A percentile compares a stretch with the other conserved stretches of the same genome.
Evolutionary conservation across 208 protist species (phyloP).

Genomic region (Trypanosoma congolense): DNA sequence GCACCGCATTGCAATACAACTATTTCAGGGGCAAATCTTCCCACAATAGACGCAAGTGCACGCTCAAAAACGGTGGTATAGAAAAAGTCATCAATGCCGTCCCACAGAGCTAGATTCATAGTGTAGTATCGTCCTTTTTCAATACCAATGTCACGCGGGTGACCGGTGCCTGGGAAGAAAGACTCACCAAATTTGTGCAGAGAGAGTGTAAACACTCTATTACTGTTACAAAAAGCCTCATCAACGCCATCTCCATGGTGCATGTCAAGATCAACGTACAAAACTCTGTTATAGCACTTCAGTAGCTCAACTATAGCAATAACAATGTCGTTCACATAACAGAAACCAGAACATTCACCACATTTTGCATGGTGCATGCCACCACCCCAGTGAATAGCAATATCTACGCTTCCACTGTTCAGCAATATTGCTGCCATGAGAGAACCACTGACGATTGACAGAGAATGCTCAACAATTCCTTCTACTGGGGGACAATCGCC

Average conservation of each 20-base stretch:
- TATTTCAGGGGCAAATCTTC: constrained; percentile 81
- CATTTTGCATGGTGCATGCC: constrained; percentile 98
- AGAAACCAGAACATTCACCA: constrained; percentile 98
- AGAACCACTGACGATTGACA: constrained; percentile 78
- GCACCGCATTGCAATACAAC: constrained; percentile 99
- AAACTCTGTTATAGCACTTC: constrained; percentile 94
- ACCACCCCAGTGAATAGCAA: constrained; percentile 99
- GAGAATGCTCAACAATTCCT: constrained; percentile 82
- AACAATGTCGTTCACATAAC: constrained; percentile 99
- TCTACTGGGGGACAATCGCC: constrained; percentile 87
- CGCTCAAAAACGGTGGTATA: constrained; percentile 76
- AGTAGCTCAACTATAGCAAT: constrained; percentile 99
- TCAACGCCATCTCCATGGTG: constrained; percentile 99
- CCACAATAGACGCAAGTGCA: constrained; percentile 54
- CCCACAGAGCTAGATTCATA: constrained; percentile 88
- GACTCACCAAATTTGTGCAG: constrained; percentile 99
- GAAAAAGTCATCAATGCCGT: constrained; percentile 89
- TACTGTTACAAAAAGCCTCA: constrained; percentile 99
- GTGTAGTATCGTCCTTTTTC: constrained; percentile 75
- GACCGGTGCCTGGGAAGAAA: constrained; percentile 98
- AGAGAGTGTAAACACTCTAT: constrained; percentile 99
- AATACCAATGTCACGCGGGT: constrained; percentile 77
- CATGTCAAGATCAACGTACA: constrained; percentile 99
- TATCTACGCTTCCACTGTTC: constrained; percentile 71
- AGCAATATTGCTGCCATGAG: constrained; percentile 83